Conservation (phyloP, 1,284 basidiomycete species). For the Leccinum holopus region DNA sequence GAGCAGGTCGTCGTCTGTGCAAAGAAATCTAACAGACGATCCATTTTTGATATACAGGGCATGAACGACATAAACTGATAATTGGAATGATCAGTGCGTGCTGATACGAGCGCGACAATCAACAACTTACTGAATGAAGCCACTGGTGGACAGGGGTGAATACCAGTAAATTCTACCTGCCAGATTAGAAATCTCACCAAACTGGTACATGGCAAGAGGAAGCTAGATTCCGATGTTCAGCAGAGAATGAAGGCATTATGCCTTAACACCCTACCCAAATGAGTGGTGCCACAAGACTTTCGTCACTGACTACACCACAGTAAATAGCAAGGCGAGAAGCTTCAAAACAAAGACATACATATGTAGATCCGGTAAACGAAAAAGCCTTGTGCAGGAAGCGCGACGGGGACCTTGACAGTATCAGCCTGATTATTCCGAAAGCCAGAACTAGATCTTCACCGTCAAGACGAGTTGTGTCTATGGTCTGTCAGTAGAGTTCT, state of each 20-base stretch:
- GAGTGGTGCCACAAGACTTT: conserved; percentile 2
- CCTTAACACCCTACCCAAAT: conserved; percentile 1
- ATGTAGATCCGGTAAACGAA: conserved; percentile 1
- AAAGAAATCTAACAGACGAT: conserved; percentile 1
- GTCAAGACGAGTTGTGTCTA: conserved; percentile 1
- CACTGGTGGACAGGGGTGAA: background rate
- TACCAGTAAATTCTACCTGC: background rate
- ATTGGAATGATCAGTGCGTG: background rate
- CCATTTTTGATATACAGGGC: background rate
- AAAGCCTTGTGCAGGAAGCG: conserved; percentile 8
- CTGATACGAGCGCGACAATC: background rate
- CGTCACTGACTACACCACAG: background rate
- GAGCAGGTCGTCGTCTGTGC: background rate
- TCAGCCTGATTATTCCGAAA: background rate
- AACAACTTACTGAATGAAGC: background rate
- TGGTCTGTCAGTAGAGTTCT: background rate
- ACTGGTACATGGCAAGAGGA: conserved; percentile 4
- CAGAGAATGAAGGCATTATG: background rate
- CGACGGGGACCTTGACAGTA: conserved; percentile 1
- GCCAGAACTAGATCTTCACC: conserved; percentile 1
- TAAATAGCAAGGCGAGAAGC: background rate
- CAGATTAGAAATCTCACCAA: conserved; percentile 1
- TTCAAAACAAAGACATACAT: background rate
- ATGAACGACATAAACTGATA: conserved; percentile 4
- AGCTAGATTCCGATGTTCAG: background rate